These are phyloP conservation scores for Pisolithus tinctorius DNA, from an alignment of 768 basidiomycete species.

Conservation along the genomic window DNA sequence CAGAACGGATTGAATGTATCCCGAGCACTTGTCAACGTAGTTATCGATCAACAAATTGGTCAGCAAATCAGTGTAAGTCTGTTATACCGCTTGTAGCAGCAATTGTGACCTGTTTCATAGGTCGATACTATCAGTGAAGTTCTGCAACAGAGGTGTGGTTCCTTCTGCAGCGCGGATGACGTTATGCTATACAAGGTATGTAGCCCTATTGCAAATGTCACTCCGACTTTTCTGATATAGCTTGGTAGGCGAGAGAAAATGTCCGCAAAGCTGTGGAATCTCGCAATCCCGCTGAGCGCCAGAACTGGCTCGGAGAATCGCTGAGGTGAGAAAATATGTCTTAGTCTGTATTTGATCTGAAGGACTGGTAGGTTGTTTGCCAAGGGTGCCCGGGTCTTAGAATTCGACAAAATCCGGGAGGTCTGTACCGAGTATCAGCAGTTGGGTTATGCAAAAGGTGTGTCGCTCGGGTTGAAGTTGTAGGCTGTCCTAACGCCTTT, in stretches of 20 bases:
- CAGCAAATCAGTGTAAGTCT: slow-evolving; percentile 84
- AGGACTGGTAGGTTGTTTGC: slow-evolving; percentile 60
- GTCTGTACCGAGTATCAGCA: slow-evolving; percentile 87
- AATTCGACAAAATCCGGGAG: slow-evolving; percentile 78
- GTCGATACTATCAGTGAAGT: slow-evolving; percentile 96
- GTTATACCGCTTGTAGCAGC: neutral
- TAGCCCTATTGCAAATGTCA: slow-evolving; percentile 1
- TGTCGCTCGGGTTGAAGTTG: slow-evolving; percentile 8
- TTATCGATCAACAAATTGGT: slow-evolving; percentile 97
- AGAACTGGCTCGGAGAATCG: slow-evolving; percentile 79
- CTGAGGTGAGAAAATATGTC: slow-evolving; percentile 49
- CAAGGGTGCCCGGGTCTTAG: slow-evolving; percentile 80
- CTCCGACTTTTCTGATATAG: slow-evolving; percentile 2
- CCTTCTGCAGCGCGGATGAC: slow-evolving; percentile 97
- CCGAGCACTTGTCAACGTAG: slow-evolving; percentile 83
- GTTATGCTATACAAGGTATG: slow-evolving; percentile 93
- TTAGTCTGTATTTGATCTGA: slow-evolving; percentile 1
- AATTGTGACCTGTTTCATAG: slow-evolving; percentile 33
- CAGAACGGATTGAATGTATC: slow-evolving; percentile 85
- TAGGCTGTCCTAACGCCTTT: neutral
- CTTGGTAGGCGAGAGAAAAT: slow-evolving; percentile 79
- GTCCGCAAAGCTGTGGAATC: slow-evolving; percentile 86
- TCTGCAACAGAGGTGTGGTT: slow-evolving; percentile 89
- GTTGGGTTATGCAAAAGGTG: slow-evolving; percentile 77
- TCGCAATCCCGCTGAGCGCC: slow-evolving; percentile 62